phyloP scores from a whole-genome alignment of 2,329 filamentous ascomycete species.

The Gliomastix tumulicola region DNA sequence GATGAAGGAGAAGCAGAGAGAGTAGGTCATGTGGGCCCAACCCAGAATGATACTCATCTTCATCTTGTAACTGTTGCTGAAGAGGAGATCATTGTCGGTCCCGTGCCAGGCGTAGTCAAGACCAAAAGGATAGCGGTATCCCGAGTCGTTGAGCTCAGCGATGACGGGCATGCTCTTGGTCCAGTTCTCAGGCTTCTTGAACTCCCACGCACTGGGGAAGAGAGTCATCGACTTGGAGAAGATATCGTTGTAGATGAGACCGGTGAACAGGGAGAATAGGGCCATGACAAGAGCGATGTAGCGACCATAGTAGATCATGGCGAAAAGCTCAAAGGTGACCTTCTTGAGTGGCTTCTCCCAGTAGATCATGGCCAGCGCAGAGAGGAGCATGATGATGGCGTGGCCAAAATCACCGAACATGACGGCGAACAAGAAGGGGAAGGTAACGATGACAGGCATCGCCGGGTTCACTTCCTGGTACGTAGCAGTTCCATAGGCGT shows the following conservation, averaged over 20 bases:
- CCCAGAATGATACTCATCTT: slow-evolving; percentile 97
- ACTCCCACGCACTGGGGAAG: slow-evolving; percentile 88
- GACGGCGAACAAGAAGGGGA: slow-evolving; percentile 98
- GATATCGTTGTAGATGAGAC: slow-evolving; percentile 93
- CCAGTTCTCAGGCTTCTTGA: slow-evolving; percentile 60
- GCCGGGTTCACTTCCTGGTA: slow-evolving; percentile 97
- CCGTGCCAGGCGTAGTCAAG: slow-evolving; percentile 96
- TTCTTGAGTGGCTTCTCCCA: slow-evolving; percentile 93
- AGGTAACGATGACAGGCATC: slow-evolving; percentile 90
- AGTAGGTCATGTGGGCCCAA: slow-evolving; percentile 99
- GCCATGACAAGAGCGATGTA: slow-evolving; percentile 99
- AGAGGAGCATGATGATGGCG: slow-evolving; percentile 78
- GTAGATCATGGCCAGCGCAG: slow-evolving; percentile 89
- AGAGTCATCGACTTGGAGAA: slow-evolving; percentile 91
- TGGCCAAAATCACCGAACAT: slow-evolving; percentile 99
- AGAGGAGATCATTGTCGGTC: slow-evolving; percentile 88
- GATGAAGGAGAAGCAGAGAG: slow-evolving; percentile 83
- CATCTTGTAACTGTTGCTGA: slow-evolving; percentile 99
- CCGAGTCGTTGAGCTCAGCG: slow-evolving; percentile 57
- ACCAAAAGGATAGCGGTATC: slow-evolving; percentile 90
- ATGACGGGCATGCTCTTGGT: slow-evolving; percentile 55
- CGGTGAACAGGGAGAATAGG: slow-evolving; percentile 93
- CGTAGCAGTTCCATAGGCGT: slow-evolving; percentile 95
- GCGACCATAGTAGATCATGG: slow-evolving; percentile 97
- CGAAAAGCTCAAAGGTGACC: slow-evolving; percentile 85